Base-by-base conservation (phyloP, 2,329 filamentous ascomycete genomes). In the Penicillium nordicum region DNA sequence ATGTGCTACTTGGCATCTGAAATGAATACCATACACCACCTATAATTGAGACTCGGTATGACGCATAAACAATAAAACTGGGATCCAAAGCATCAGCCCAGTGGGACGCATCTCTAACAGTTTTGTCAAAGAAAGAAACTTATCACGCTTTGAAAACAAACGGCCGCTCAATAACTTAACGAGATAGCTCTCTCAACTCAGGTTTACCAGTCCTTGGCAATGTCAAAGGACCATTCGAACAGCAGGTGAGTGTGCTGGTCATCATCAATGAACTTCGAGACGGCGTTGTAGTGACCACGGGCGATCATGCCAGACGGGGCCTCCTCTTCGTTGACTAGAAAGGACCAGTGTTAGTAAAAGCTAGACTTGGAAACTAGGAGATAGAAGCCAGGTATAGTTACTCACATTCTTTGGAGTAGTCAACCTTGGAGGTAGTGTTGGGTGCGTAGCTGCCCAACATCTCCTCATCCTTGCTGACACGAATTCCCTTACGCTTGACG, bases 401-500 rank as follows among this genome's bases (percentile, higher is more conserved):
- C 90, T 79, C 84, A 96, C 92, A 97, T 73, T 88, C 89, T 84
- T 97, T 97, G 75, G 86, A 86, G 76, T 97, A 95, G 61, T 88
- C 76, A 10, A 88, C 86, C 76, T 90, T 90, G 77, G 91, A 89
- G 61, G 91, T 88, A 18, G 93, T 97, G 80, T 88, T 97, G 63
- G 94, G 94, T 53, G 91, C 89, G 72, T 93, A 99, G 68, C 90
- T 96, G 66, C 93, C 92, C 83, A 99, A 89, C 94, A 99, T 99
- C 80, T 97, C 93, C 68, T 95, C 89, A 70, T 94, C 89, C 84
- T 97, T 99, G 80, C 88, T 90, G 59, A 93, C 85, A 57, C 85
- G 85, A 73, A 97, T 83, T 53, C 90, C 89, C 82, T 92, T 92
- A 67, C 92, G 84, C 83, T 94, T 96, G 61, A 97, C 89, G 40